Percentiles rank a stretch among this genome's conserved stretches.
Conservation (phyloP, 2,329 filamentous ascomycete genomes). For the Fusarium metavorans region DNA sequence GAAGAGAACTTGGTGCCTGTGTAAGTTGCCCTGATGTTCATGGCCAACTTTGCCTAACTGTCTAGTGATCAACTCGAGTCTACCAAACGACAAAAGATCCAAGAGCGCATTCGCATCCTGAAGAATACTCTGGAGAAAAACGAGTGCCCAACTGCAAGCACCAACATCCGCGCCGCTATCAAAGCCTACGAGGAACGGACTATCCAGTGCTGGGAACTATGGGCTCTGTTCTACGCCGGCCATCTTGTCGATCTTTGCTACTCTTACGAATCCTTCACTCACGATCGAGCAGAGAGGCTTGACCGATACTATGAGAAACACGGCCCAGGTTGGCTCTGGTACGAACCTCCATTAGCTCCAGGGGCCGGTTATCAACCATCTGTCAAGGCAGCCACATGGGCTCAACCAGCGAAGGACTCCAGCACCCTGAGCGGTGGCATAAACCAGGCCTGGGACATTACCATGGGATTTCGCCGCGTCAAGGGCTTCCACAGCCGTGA, state of each 20-base stretch:
- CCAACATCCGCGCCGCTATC: conserved; percentile 39
- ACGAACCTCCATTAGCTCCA: conserved; percentile 37
- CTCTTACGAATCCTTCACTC: conserved; percentile 42
- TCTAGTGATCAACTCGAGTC: conserved; percentile 41
- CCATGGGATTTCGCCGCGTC: conserved; percentile 44
- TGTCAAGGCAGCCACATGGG: conserved; percentile 43
- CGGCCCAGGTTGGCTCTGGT: conserved; percentile 46
- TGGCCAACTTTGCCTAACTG: conserved; percentile 4
- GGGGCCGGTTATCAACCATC: conserved; percentile 19
- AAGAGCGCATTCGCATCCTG: conserved; percentile 15
- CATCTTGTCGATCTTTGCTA: conserved; percentile 34
- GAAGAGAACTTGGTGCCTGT: conserved; percentile 39
- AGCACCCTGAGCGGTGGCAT: conserved; percentile 1
- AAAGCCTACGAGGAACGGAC: conserved; percentile 31
- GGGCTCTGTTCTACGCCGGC: conserved; percentile 42
- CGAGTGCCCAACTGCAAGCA: conserved; percentile 14
- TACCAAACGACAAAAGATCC: conserved; percentile 33
- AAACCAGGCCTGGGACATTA: conserved; percentile 33
- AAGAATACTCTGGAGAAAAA: conserved; percentile 14
- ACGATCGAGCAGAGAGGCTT: conserved; percentile 38
- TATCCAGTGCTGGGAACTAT: conserved; percentile 41
- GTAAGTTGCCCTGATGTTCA: conserved; percentile 17
- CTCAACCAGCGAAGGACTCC: conserved; percentile 19
- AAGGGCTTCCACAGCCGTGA: conserved; percentile 37
- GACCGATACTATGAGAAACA: conserved; percentile 35